Conservation (phyloP, 768 basidiomycete genomes). For the Naganishia onofrii region DNA sequence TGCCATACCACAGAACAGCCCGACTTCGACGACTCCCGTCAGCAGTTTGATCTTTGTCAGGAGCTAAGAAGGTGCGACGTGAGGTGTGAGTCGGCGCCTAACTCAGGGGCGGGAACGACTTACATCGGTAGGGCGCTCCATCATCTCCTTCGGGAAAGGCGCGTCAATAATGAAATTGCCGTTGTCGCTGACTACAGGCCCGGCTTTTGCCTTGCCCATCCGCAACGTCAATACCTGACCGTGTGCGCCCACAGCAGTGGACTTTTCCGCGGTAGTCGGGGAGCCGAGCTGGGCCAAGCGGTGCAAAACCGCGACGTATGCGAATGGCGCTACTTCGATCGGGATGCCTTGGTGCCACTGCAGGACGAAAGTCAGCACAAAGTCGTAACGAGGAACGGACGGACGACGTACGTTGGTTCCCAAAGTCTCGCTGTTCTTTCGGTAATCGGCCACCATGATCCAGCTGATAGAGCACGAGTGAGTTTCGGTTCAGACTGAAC, state of each 20-base stretch:
- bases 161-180: slow-evolving; percentile 98
- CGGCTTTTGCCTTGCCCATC: slow-evolving; percentile 85
- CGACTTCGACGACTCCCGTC: slow-evolving; percentile 98
- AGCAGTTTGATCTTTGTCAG: slow-evolving; percentile 62
- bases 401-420: slow-evolving; percentile 69
- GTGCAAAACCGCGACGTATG: slow-evolving; percentile 80
- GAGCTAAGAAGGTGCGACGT: slow-evolving; percentile 58
- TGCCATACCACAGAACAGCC: slow-evolving; percentile 74
- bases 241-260: slow-evolving; percentile 34
- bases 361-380: slow-evolving; percentile 8
- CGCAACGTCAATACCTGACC: slow-evolving; percentile 66
- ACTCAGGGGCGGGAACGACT: slow-evolving; percentile 30
- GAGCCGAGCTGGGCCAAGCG: slow-evolving; percentile 59
- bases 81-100: neutral
- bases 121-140: slow-evolving; percentile 67
- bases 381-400: too few species aligned
- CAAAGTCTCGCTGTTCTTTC: slow-evolving; percentile 81
- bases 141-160: slow-evolving; percentile 69
- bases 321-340: slow-evolving; percentile 94
- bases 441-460: slow-evolving; percentile 88
- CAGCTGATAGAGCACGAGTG: slow-evolving; percentile 58
- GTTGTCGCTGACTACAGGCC: slow-evolving; percentile 94
- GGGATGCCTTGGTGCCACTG: slow-evolving; percentile 87
- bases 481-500: slow-evolving; percentile 14
- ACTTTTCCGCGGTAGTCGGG: slow-evolving; percentile 19